Evolutionary conservation across 345 rosid genomes (phyloP), one percentile per base, ranked within the genome.

Genomic region (Eutrema japonicum): DNA sequence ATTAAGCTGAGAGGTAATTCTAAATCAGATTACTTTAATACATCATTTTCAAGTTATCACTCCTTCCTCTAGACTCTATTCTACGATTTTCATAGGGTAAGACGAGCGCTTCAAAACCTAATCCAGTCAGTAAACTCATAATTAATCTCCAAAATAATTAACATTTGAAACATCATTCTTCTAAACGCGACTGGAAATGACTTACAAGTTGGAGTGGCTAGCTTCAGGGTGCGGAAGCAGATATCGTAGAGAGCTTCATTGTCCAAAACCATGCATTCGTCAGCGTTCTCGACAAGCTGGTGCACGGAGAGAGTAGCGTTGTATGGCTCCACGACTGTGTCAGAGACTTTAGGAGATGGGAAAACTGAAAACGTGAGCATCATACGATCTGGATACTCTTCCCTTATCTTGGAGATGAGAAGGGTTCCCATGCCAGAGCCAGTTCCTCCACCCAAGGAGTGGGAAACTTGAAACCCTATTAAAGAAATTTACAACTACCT

Each of bases 271-370:
- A 87, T 85, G 7, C 92, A 85, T 74, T 88, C 88, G 32, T 88
- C 89, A 27, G 88, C 88, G 13, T 84, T 88, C 53, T 88, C 88
- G 0, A 85, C 88, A 60, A 88, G 90, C 78, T 85, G 92, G 51
- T 84, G 87, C 1, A 88, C 87, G 7, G 90, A 87, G 11, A 87
- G 81, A 22, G 88, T 87, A 16, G 89, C 92, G 6, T 87, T 87
- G 48, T 87, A 87, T 49, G 92, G 92, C 82, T 84, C 89, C 12
- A 85, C 89, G 26, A 87, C 92, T 0, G 89, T 85, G 70, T 85
- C 92, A n/a, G 92, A 87, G 53, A 87, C 88, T 75, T 83, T 84
- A n/a, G 88, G 91, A 61, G 91, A 86, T 0, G 91, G 91, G 38
- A 87, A 87, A 0, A 85, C 90, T 3, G 93, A 88, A 77, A 88